Evolutionary conservation across 139 green algal genomes (phyloP), one percentile per base, ranked within the genome.

Genomic region (Auxenochlorella protothecoides): DNA sequence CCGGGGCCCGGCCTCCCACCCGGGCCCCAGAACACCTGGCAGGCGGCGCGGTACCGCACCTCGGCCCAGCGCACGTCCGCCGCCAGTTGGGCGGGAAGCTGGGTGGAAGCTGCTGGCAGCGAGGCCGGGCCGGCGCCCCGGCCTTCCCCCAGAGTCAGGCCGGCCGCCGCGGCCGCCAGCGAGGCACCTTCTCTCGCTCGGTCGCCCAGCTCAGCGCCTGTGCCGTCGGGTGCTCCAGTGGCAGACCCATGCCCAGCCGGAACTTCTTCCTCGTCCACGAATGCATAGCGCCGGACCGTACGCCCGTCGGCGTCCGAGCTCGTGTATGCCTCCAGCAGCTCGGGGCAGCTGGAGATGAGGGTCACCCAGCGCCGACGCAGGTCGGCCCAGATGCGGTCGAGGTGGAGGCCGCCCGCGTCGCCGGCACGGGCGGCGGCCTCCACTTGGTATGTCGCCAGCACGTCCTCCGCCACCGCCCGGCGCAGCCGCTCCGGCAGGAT

Each of bases 301-400:
- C 51, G 16, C 3, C 74, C 75, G 4, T 4, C 64, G 6, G 68
- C 69, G 8, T 80, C 71, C 0, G 5, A 61, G 6, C 53, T 55
- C 27, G 75, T 16, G 53, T 80, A 80, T 4, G 65, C 8, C 60
- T 80, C 76, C 27, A 80, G 63, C 16, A 59, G 27, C 52, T 77
- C 57, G 0, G 76, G 76, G 53, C 64, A 16, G n/a, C 77, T 71
- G 15, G 55, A 61, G 4, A 80, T 12, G 11, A 80, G 76, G 53
- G 53, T 11, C 8, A 63, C 53, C 27, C 62, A 77, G 6, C 60
- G 16, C 3, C 10, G 55, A 7, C n/a, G 53, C 2, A 55, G 51
- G n/a, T 53, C 44, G 8, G 3, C 4, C 69, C 68, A 80, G 3
- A 73, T 15, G 4, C 44, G 9, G 1, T 15, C 14, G 14, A 75